Conservation (phyloP, 495 filamentous ascomycete genomes). For the Aspergillus biplanus region DNA sequence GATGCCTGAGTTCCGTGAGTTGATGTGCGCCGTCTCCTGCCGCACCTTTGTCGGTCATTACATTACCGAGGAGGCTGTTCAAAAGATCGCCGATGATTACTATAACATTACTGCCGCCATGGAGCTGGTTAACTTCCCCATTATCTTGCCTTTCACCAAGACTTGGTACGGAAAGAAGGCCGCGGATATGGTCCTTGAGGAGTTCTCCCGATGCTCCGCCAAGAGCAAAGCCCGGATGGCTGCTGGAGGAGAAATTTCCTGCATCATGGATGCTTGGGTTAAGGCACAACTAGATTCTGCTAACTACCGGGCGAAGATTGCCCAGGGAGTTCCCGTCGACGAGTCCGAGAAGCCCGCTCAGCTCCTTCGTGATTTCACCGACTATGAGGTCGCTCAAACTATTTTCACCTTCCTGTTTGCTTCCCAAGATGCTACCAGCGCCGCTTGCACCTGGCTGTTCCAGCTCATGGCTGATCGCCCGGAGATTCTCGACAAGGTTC, state of each 20-base stretch:
- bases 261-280: constrained; percentile 96
- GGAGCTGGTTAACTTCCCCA: constrained; percentile 97
- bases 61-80: constrained; percentile 82
- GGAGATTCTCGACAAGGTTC: constrained; percentile 85
- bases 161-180: constrained; percentile 98
- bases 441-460: constrained; percentile 92
- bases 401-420: constrained; percentile 98
- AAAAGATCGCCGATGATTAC: constrained; percentile 96
- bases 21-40: constrained; percentile 93
- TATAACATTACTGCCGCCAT: constrained; percentile 94
- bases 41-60: constrained; percentile 97
- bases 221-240: constrained; percentile 93
- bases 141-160: constrained; percentile 95
- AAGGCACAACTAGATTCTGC: constrained; percentile 81
- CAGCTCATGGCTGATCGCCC: constrained; percentile 93
- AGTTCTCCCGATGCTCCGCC: constrained; percentile 89
- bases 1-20: constrained; percentile 92
- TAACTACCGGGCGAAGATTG: constrained; percentile 73
- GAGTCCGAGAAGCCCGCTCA: constrained; percentile 76
- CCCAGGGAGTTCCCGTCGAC: constrained; percentile 67
- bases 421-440: constrained; percentile 94
- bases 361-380: constrained; percentile 82
- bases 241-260: constrained; percentile 82
- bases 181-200: constrained; percentile 85
- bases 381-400: constrained; percentile 93